Evolutionary conservation across 169 alveolate species (phyloP).

Genomic region (Theileria orientalis): DNA sequence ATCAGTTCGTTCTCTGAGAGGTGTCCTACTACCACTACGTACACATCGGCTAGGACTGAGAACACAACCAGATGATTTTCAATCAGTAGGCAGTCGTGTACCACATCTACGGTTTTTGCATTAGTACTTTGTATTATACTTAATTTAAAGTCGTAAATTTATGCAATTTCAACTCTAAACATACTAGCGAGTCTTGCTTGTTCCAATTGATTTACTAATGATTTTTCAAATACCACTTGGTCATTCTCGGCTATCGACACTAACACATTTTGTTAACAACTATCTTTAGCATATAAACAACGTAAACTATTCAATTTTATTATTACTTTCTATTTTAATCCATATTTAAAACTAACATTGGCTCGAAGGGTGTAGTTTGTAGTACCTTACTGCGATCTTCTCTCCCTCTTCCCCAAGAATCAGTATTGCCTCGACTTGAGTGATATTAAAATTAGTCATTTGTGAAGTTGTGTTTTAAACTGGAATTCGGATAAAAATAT

Average conservation of each 20-base stretch:
- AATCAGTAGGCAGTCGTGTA: constrained; percentile 40
- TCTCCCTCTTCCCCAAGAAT: constrained; percentile 67
- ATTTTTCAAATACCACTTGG: constrained; percentile 34
- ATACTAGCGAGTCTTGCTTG: constrained; percentile 37
- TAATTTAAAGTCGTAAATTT: too few species aligned
- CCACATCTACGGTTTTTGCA: constrained; percentile 47
- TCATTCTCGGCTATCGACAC: constrained; percentile 22
- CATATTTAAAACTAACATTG: background rate
- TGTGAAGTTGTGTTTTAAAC: background rate
- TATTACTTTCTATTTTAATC: background rate
- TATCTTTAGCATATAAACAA: background rate
- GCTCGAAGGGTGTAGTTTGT: constrained; percentile 34
- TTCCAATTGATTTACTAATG: constrained; percentile 18
- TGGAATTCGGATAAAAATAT: background rate
- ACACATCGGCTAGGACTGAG: constrained; percentile 42
- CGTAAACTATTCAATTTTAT: background rate
- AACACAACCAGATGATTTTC: constrained; percentile 46
- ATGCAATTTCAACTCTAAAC: constrained; percentile 14
- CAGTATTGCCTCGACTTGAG: constrained; percentile 72
- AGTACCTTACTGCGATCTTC: constrained; percentile 74
- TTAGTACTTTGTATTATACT: too few species aligned
- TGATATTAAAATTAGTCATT: constrained; percentile 66
- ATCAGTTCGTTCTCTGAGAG: constrained; percentile 68
- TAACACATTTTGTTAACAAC: background rate
- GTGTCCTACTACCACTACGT: constrained; percentile 64